Conservation (phyloP, 2,329 filamentous ascomycete genomes). For the Monosporascus sp. region DNA sequence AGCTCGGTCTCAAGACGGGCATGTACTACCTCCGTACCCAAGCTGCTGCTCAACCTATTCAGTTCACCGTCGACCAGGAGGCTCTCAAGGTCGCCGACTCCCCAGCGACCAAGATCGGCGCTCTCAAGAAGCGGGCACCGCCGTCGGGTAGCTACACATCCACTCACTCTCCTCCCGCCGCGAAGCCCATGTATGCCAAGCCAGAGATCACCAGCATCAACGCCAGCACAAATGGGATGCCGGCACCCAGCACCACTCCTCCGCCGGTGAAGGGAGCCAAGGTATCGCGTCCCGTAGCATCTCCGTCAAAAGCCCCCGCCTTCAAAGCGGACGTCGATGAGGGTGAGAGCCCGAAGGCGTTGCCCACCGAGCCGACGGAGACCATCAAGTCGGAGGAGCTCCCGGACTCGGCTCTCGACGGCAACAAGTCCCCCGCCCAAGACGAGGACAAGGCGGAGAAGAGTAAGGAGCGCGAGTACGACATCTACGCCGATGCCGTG, state of each 20-base stretch:
- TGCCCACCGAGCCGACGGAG: slow-evolving; percentile 65
- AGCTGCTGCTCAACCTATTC: slow-evolving; percentile 92
- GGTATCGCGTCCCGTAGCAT: slow-evolving; percentile 40
- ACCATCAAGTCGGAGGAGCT: slow-evolving; percentile 61
- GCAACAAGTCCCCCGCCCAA: slow-evolving; percentile 48
- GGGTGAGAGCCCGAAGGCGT: slow-evolving; percentile 71
- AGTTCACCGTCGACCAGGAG: slow-evolving; percentile 98
- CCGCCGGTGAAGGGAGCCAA: slow-evolving; percentile 42
- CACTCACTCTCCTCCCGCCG: slow-evolving; percentile 53
- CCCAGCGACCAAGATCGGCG: slow-evolving; percentile 59
- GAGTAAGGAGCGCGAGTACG: slow-evolving; percentile 71
- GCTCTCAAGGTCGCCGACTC: slow-evolving; percentile 83
- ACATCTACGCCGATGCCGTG: slow-evolving; percentile 93
- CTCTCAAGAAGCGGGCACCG: slow-evolving; percentile 64
- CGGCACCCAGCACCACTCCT: slow-evolving; percentile 64
- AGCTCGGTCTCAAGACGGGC: slow-evolving; percentile 97
- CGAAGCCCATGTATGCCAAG: slow-evolving; percentile 61
- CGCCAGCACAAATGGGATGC: slow-evolving; percentile 51
- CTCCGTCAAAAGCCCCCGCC: slow-evolving; percentile 55
- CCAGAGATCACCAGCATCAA: slow-evolving; percentile 38
- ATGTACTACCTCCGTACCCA: slow-evolving; percentile 99
- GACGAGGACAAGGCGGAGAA: slow-evolving; percentile 68
- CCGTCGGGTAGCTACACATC: slow-evolving; percentile 52
- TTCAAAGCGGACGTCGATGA: slow-evolving; percentile 76
- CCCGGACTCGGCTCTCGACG: slow-evolving; percentile 47